Conservation (phyloP, 768 basidiomycete species). For the Kondoa malvinella region DNA sequence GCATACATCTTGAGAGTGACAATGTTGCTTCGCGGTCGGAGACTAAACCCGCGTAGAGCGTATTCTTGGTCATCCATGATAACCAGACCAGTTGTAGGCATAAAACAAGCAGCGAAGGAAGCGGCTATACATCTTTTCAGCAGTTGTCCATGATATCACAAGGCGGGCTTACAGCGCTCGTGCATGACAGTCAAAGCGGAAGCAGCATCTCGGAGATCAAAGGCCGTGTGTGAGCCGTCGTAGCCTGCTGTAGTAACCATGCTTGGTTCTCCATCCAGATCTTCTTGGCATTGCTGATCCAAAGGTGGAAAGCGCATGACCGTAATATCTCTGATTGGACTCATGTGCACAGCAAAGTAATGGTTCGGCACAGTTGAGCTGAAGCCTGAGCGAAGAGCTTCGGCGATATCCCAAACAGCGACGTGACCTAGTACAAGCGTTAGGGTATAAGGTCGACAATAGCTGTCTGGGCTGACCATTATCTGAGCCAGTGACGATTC, state of each 20-base stretch:
- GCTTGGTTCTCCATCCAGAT: constrained; percentile 45
- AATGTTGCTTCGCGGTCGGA: constrained; percentile 57
- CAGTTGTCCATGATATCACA: neutral
- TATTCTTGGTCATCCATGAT: constrained; percentile 72
- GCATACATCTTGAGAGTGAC: constrained; percentile 54
- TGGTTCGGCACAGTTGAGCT: constrained; percentile 45
- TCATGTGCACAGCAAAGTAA: constrained; percentile 58
- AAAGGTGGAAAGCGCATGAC: constrained; percentile 55
- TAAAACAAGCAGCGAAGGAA: constrained; percentile 54
- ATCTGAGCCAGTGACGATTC: neutral
- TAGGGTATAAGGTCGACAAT: neutral
- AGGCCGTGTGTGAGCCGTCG: constrained; percentile 58
- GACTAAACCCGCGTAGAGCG: constrained; percentile 54
- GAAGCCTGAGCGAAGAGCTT: neutral
- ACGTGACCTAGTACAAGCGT: constrained; percentile 27
- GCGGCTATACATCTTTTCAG: constrained; percentile 32
- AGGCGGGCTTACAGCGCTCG: constrained; percentile 22
- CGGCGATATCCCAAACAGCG: constrained; percentile 31
- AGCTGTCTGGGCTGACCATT: neutral
- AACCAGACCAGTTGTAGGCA: constrained; percentile 49
- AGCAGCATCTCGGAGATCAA: constrained; percentile 51
- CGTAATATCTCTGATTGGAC: constrained; percentile 54
- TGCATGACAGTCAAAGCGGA: constrained; percentile 5
- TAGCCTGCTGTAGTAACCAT: constrained; percentile 61
- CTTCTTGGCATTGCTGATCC: constrained; percentile 26